A percentile compares a stretch with the other conserved stretches of the same genome.
phyloP scores from a whole-genome alignment of 768 basidiomycete genomes.

The Suillus subluteus region DNA sequence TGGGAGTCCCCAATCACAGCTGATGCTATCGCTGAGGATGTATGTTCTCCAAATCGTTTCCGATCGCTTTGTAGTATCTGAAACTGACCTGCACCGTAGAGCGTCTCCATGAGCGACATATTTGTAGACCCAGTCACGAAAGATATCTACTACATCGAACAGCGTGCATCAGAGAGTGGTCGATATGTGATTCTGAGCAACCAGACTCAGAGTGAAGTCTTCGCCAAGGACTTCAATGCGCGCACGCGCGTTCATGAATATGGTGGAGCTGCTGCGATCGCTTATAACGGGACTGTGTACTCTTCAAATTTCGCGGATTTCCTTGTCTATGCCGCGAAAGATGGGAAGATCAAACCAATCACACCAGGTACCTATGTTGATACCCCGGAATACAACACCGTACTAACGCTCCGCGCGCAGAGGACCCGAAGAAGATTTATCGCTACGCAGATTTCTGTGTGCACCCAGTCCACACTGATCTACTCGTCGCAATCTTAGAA shows the following conservation, averaged over 20 bases:
- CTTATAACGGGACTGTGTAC: conserved; percentile 48
- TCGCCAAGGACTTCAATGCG: conserved; percentile 54
- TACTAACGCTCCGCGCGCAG: not conserved
- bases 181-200: conserved; percentile 60
- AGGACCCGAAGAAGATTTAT: conserved; percentile 40
- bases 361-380: conserved; percentile 51
- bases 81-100: conserved; percentile 20
- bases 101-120: conserved; percentile 42
- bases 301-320: conserved; percentile 61
- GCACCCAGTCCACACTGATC: conserved; percentile 53
- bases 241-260: conserved; percentile 65
- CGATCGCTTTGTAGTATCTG: not conserved
- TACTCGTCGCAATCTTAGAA: conserved; percentile 68
- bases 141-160: conserved; percentile 58
- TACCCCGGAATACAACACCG: not conserved
- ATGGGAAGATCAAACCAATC: conserved; percentile 43
- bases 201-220: conserved; percentile 45
- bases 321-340: conserved; percentile 47
- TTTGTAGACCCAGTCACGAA: conserved; percentile 54
- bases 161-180: conserved; percentile 53
- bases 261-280: conserved; percentile 60
- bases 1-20: conserved; percentile 62
- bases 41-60: conserved; percentile 27
- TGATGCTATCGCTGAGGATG: conserved; percentile 48
- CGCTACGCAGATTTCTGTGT: conserved; percentile 68